Percentiles rank a stretch among this genome's conserved stretches.
Conservation (phyloP, 140 eudicot genomes). For the Stevia rebaudiana region DNA sequence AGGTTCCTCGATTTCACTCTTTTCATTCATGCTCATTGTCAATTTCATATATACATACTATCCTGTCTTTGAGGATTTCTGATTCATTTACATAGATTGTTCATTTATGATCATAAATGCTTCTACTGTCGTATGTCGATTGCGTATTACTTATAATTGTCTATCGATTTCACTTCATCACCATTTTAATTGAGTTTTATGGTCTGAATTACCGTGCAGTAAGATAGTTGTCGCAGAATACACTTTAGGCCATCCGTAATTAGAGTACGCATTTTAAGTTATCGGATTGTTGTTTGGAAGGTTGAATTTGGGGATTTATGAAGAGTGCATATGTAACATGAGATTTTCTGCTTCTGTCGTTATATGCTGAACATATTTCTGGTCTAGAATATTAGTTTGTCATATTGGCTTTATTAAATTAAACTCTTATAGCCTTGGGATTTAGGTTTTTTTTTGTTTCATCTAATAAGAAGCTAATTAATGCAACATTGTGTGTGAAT, state of each 20-base stretch:
- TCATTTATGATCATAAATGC: no score
- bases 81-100: no score
- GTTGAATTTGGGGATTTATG: constrained; percentile 15
- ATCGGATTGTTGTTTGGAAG: constrained; percentile 1
- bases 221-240: background rate
- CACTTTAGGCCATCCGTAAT: constrained; percentile 20
- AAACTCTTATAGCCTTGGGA: constrained; percentile 14
- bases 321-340: constrained; percentile 1
- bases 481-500: constrained; percentile 4
- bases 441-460: background rate
- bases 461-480: constrained; percentile 10
- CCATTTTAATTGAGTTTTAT: constrained; percentile 11
- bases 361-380: background rate
- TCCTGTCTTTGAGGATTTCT: background rate
- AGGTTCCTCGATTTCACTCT: constrained; percentile 23
- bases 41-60: background rate
- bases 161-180: background rate
- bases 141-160: background rate
- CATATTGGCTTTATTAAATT: background rate
- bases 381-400: background rate
- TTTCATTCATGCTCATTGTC: background rate
- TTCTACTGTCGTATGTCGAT: constrained; percentile 16
- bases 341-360: background rate
- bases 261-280: background rate
- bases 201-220: constrained; percentile 10